Evolutionary conservation across 1,284 basidiomycete species (phyloP).

Genomic region (Earliella scabrosa): DNA sequence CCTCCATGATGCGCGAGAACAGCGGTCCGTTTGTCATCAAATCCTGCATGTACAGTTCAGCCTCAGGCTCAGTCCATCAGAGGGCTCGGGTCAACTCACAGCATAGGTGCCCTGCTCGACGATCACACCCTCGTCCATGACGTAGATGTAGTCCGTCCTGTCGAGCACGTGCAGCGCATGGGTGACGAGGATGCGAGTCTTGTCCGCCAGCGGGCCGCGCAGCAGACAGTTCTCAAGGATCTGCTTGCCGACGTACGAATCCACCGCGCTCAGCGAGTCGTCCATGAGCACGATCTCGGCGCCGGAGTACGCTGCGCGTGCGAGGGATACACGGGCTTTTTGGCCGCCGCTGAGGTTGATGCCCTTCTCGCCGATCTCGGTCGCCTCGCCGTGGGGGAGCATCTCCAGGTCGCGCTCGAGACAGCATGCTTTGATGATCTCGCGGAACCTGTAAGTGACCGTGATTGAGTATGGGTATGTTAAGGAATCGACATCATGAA

Average conservation of each 20-base stretch:
- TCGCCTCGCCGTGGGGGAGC: constrained; percentile 67
- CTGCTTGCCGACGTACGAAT: constrained; percentile 67
- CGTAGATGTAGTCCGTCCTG: constrained; percentile 70
- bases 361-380: constrained; percentile 88
- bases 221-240: constrained; percentile 67
- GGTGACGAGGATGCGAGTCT: constrained; percentile 77
- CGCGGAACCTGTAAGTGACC: constrained; percentile 45
- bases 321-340: constrained; percentile 80
- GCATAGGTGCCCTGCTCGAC: constrained; percentile 67
- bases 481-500: constrained; percentile 14
- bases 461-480: constrained; percentile 8
- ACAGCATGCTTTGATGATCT: constrained; percentile 63
- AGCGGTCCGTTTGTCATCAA: constrained; percentile 54
- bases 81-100: constrained; percentile 33
- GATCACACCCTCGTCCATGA: constrained; percentile 72
- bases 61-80: neutral
- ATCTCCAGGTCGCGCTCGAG: constrained; percentile 70
- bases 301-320: constrained; percentile 79
- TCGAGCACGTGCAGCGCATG: constrained; percentile 76
- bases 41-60: constrained; percentile 37
- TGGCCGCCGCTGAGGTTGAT: constrained; percentile 63
- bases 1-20: constrained; percentile 66
- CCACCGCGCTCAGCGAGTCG: constrained; percentile 75
- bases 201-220: constrained; percentile 57
- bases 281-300: constrained; percentile 78